phyloP scores from a whole-genome alignment of 805 yeast species.

The Phaffomyces antillensis region DNA sequence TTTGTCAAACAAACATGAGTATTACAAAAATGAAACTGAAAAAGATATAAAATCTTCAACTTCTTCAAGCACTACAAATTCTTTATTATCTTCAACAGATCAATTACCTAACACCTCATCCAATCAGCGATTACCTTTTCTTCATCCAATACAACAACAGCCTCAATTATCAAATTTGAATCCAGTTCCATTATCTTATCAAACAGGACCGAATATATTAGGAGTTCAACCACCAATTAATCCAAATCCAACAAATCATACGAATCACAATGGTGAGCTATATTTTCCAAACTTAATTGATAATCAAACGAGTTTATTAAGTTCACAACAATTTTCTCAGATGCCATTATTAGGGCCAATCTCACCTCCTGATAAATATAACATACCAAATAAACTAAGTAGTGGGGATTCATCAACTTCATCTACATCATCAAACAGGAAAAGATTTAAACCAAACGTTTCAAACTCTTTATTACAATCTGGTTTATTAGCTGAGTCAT shows the following conservation, averaged over 20 bases:
- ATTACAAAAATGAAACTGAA: constrained; percentile 7
- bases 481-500: constrained; percentile 7
- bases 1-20: constrained; percentile 8
- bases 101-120: constrained; percentile 3
- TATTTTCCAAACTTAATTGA: constrained; percentile 8
- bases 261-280: constrained; percentile 1
- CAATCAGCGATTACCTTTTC: constrained; percentile 1
- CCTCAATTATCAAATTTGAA: not conserved
- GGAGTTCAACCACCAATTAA: not conserved
- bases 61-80: not conserved
- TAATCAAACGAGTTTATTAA: not conserved
- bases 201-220: constrained; percentile 5
- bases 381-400: not conserved
- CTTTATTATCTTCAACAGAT: not conserved
- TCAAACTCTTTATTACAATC: constrained; percentile 7
- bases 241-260: not conserved
- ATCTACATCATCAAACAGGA: not conserved
- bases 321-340: constrained; percentile 4
- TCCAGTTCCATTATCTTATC: not conserved
- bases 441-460: constrained; percentile 1
- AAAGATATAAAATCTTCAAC: not conserved
- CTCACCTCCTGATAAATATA: not conserved
- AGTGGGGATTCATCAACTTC: not conserved
- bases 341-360: constrained; percentile 2
- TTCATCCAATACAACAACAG: constrained; percentile 6